Percentiles rank a stretch among this genome's conserved stretches.
Conservation (phyloP, 768 basidiomycete species). For the Leccinum boreale region DNA sequence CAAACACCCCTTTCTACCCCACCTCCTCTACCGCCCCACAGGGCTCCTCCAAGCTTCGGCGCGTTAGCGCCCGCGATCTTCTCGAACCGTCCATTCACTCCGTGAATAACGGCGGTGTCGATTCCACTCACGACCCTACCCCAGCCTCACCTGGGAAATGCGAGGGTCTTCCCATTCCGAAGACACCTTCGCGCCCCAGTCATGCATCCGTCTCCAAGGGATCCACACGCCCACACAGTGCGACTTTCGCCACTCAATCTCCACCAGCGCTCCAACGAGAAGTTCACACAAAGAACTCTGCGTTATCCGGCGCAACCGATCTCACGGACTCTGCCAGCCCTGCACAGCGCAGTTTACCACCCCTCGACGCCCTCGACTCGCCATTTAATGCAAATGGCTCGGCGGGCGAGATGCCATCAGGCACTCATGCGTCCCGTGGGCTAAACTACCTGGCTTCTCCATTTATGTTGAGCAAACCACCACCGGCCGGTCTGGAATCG, state of each 20-base stretch:
- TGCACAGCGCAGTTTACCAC: conserved; percentile 3
- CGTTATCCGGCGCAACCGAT: neutral
- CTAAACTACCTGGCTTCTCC: conserved; percentile 14
- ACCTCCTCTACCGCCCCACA: neutral
- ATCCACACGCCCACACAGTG: conserved; percentile 16
- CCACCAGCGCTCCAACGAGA: conserved; percentile 4
- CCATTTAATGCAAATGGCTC: conserved; percentile 8
- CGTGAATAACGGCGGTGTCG: conserved; percentile 5
- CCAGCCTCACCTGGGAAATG: conserved; percentile 9
- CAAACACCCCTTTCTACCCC: conserved; percentile 6
- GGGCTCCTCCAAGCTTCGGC: conserved; percentile 9
- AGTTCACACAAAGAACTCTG: conserved; percentile 2
- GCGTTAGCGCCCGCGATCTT: conserved; percentile 22
- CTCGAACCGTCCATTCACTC: conserved; percentile 16
- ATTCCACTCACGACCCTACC: neutral
- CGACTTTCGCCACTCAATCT: conserved; percentile 8
- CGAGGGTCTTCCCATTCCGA: conserved; percentile 10
- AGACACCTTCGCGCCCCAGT: conserved; percentile 19
- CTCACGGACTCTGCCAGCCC: neutral
- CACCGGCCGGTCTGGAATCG: conserved; percentile 1
- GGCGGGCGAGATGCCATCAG: neutral
- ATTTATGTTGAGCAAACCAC: conserved; percentile 6
- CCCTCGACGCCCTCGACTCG: conserved; percentile 14
- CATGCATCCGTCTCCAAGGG: conserved; percentile 15
- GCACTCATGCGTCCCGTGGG: neutral